Evolutionary conservation across 108 stramenopile species (phyloP), one percentile per base, ranked within the genome.

Genomic region (Nitzschia sp.): DNA sequence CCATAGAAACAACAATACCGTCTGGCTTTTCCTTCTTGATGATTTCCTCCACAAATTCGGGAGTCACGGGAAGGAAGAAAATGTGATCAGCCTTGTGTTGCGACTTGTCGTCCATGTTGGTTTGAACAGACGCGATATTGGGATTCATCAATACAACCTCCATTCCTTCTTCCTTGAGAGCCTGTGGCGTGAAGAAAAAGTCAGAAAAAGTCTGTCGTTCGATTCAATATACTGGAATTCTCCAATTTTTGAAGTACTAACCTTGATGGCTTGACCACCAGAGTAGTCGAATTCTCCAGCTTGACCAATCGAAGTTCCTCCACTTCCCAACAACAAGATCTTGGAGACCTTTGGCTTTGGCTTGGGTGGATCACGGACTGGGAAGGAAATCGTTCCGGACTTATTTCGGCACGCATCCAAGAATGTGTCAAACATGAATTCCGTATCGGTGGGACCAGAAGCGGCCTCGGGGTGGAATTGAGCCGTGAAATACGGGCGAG

Each of bases 251-350:
- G n/a, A n/a, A n/a, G 30, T 6, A 48, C 79, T 56, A 48, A 82
- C 85, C 85, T 96, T 96, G 78, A 97, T 97, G 45, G 97, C 97
- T 79, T 99, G 98, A 62, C 96, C 91, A 31, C 98, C 98, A 35
- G 95, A 96, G 80, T 99, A 99, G 78, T 99, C 98, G 77, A 99
- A 99, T 88, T 99, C 98, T 60, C 98, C 98, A 28, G 98, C 98
- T 74, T 99, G 98, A 32, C 98, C 98, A 72, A 99, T 99, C 50
- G 93, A 95, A 2, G 97, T 95, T 68, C 98, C 98, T 23, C 98
- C 98, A 66, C 84, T 86, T 44, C 98, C 98, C 33, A 99, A 87
- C 71, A 99, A 58, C n/a, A 99, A 85, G n/a, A 97, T 81, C 80
- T 99, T 99, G 82, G 95, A 96, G 45, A 91, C 86, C 32, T 75